phyloP scores from a whole-genome alignment of 805 yeast species.

The Ogataea kodamae region DNA sequence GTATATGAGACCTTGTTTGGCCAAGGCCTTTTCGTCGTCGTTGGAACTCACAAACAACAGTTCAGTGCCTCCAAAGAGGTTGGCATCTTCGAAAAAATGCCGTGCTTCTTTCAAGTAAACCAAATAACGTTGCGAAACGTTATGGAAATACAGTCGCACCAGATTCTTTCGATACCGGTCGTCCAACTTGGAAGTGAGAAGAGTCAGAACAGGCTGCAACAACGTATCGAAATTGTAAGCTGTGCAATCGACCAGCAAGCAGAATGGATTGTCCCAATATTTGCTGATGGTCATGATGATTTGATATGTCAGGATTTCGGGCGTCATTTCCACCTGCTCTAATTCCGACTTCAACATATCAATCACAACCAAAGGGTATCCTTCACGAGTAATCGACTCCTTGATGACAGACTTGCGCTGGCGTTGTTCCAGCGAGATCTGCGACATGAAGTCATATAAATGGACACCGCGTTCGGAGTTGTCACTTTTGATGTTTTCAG shows the following conservation, averaged over 20 bases:
- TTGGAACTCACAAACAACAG: conserved; percentile 41
- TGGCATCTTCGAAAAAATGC: conserved; percentile 8
- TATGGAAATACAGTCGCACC: conserved; percentile 48
- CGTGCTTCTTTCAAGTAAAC: conserved; percentile 11
- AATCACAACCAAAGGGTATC: conserved; percentile 62
- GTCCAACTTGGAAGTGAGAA: conserved; percentile 40
- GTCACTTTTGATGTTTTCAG: conserved; percentile 47
- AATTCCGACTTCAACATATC: conserved; percentile 41
- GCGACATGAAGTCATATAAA: conserved; percentile 71
- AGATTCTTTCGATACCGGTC: conserved; percentile 50
- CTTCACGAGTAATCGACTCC: conserved; percentile 68
- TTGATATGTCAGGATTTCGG: conserved; percentile 55
- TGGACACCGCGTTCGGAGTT: conserved; percentile 45
- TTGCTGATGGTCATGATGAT: conserved; percentile 62
- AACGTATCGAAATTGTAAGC: conserved; percentile 36
- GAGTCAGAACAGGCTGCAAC: conserved; percentile 10
- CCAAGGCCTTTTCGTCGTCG: conserved; percentile 43
- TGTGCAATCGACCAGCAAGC: conserved; percentile 66
- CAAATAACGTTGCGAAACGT: conserved; percentile 38
- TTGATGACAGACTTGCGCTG: conserved; percentile 47
- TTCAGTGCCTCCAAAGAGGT: conserved; percentile 14
- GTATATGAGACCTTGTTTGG: conserved; percentile 42
- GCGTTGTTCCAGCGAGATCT: conserved; percentile 53
- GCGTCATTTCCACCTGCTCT: conserved; percentile 29
- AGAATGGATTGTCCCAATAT: conserved; percentile 67